phyloP scores from a whole-genome alignment of 305 asterid species.

The Solanum aculeatissimum region DNA sequence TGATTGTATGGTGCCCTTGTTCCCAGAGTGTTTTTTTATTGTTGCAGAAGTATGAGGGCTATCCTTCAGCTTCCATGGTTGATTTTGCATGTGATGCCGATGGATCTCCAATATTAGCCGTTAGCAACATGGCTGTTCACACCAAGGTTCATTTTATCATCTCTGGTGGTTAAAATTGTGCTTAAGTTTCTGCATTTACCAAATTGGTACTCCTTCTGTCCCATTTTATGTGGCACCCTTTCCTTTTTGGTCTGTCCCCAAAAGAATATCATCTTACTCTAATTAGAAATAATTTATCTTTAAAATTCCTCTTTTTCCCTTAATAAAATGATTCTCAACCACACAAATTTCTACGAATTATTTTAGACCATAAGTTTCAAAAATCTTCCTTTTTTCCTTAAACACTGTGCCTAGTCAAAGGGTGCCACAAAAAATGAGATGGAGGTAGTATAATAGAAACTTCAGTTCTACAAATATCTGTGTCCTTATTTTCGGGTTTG shows the following conservation, averaged over 20 bases:
- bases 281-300: no score
- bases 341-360: no score
- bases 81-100: conserved; percentile 90
- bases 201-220: neutral
- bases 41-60: conserved; percentile 69
- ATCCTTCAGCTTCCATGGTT: conserved; percentile 94
- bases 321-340: no score
- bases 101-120: conserved; percentile 81
- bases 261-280: no score
- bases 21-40: neutral
- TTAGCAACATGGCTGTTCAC: conserved; percentile 82
- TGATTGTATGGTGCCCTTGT: neutral
- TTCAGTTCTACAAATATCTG: neutral
- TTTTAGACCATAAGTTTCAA: no score
- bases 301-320: no score
- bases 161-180: neutral
- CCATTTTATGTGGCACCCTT: no score
- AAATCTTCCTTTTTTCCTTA: no score
- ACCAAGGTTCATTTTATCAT: conserved; percentile 40
- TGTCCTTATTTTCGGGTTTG: neutral
- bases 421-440: no score
- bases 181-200: neutral
- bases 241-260: no score
- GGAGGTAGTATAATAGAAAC: neutral
- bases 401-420: no score